A percentile compares a stretch with the other conserved stretches of the same genome.
Conservation (phyloP, 1,139 yeast species). For the Nakaseomyces uthaithaninus region DNA sequence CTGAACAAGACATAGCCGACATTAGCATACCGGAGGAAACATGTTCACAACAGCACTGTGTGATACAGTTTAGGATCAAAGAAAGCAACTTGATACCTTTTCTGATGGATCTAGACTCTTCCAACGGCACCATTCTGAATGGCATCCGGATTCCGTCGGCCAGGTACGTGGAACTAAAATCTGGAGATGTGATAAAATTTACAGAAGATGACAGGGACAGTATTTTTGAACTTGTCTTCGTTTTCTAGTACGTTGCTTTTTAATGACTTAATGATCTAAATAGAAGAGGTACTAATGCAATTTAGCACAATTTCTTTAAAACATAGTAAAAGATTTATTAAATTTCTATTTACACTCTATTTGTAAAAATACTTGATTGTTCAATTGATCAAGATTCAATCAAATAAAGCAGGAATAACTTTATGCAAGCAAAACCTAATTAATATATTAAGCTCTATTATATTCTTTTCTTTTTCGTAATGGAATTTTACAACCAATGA, state of each 20-base stretch:
- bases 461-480: constrained; percentile 3
- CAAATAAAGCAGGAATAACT: too few species aligned
- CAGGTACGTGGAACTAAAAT: constrained; percentile 42
- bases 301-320: too few species aligned
- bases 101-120: constrained; percentile 45
- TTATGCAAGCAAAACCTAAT: too few species aligned
- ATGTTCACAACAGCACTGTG: constrained; percentile 51
- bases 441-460: neutral
- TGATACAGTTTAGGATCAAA: constrained; percentile 39
- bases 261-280: too few species aligned
- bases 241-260: too few species aligned
- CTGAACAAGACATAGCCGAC: constrained; percentile 38
- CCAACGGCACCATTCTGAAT: constrained; percentile 48
- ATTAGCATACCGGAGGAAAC: constrained; percentile 38
- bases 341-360: neutral
- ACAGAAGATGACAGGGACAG: constrained; percentile 31
- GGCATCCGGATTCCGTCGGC: constrained; percentile 39
- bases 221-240: constrained; percentile 14
- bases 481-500: neutral
- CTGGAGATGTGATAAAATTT: constrained; percentile 42
- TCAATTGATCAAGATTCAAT: too few species aligned
- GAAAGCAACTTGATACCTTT: constrained; percentile 33
- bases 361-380: neutral
- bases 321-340: neutral
- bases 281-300: too few species aligned